Base-by-base conservation (phyloP, 768 basidiomycete genomes). In the Nidularia sp. region DNA sequence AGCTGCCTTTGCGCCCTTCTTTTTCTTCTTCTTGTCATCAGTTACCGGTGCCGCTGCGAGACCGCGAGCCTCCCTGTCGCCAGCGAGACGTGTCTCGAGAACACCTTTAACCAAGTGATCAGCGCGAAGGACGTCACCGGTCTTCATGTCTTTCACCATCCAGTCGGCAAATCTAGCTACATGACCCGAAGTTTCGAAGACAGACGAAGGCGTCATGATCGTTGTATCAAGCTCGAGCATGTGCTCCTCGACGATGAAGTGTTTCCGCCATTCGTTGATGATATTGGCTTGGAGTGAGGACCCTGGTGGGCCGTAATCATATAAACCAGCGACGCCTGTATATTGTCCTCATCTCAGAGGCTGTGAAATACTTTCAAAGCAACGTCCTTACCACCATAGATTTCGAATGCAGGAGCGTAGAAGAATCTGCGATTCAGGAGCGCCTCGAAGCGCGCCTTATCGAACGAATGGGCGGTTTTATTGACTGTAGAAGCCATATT, bases 211-310 rank as follows among this genome's bases (percentile, higher is more conserved):
- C 0, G 96, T 98, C 87, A 98, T 97, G 72, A 97, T 87, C 39
- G 97, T 98, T 22, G 95, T 98, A 64, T 98, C 96, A 57, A 98
- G 84, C 70, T 98, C 96, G 60, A 96, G 85, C 97, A 98, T 99
- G 71, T 90, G 83, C 62, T 99, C 96, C 62, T 98, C 92, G 64
- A 98, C 79, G 76, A 99, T 98, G 64, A 98, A 98, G 73, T 98
- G 97, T 66, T 88, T 88, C 50, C 96, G 81, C 96, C 96, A 98
- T 78, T 91, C 91, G 0, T 88, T 75, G 65, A 98, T 87, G 72
- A 99, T 91, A 77, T 98, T 98, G 54, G 96, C 92, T 63, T 98
- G 95, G 34, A 98, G 79, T 2, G 93, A 83, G 1, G 97, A 95
- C 54, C 97, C 96, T 0, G 96, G 92, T 50, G 95, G 96, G 42